A percentile compares a stretch with the other conserved stretches of the same genome.
Evolutionary conservation across 805 yeast genomes (phyloP).

Genomic region (Vanderwaltozyma polyspora): DNA sequence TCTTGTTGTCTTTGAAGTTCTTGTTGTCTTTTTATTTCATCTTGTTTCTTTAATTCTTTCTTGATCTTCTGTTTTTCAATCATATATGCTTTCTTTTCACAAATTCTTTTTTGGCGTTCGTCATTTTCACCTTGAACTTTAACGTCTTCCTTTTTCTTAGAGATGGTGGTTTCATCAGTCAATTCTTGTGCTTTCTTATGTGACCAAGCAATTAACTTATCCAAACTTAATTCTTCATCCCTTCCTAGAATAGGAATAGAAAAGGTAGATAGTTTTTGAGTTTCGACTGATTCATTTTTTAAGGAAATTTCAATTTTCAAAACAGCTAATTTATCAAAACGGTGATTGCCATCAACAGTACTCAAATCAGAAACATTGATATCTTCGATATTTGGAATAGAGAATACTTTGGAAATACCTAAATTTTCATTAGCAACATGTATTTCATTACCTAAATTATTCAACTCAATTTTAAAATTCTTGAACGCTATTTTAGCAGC

Average conservation of each 20-base stretch:
- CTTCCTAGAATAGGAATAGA: no score
- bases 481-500: constrained; percentile 7
- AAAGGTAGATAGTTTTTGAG: no score
- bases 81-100: not conserved
- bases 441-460: constrained; percentile 15
- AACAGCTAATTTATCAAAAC: constrained; percentile 6
- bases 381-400: constrained; percentile 14
- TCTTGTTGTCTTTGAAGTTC: not conserved
- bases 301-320: constrained; percentile 10
- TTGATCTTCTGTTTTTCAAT: not conserved
- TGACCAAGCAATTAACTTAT: constrained; percentile 11
- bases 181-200: constrained; percentile 1
- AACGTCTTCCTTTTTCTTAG: constrained; percentile 3
- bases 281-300: no score
- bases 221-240: no score
- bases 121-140: not conserved
- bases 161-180: not conserved
- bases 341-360: constrained; percentile 7
- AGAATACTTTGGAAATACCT: constrained; percentile 11
- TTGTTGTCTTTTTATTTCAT: constrained; percentile 3
- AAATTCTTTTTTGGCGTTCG: not conserved
- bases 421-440: constrained; percentile 12
- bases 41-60: not conserved
- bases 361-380: constrained; percentile 15
- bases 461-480: constrained; percentile 17